Conservation (phyloP, 257 asterid genomes). For the Oldenlandia corymbosa region DNA sequence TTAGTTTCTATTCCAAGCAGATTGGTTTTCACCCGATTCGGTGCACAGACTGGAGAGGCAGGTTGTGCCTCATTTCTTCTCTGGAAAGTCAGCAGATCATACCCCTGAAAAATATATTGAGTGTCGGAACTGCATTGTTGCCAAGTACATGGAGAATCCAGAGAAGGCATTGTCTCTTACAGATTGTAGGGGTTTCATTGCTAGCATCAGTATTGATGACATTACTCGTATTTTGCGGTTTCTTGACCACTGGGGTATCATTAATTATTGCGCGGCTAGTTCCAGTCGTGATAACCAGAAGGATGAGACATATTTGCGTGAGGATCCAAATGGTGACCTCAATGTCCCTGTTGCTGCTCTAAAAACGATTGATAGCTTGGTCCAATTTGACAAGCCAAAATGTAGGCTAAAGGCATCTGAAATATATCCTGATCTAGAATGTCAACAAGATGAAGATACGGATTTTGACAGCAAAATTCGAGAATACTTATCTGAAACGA, state of each 20-base stretch:
- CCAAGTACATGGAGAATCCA: conserved; percentile 88
- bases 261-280: conserved; percentile 78
- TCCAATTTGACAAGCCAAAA: conserved; percentile 88
- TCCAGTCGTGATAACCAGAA: conserved; percentile 43
- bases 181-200: conserved; percentile 62
- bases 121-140: conserved; percentile 75
- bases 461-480: conserved; percentile 69
- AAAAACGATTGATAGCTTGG: conserved; percentile 86
- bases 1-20: conserved; percentile 40
- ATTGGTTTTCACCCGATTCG: conserved; percentile 91
- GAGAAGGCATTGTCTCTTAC: conserved; percentile 57
- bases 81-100: conserved; percentile 82
- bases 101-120: conserved; percentile 94
- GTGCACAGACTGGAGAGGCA: conserved; percentile 99
- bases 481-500: conserved; percentile 63
- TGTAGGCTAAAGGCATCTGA: conserved; percentile 71
- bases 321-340: conserved; percentile 75
- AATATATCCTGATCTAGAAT: conserved; percentile 67
- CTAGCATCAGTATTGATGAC: conserved; percentile 65
- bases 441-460: conserved; percentile 37
- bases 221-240: conserved; percentile 71
- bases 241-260: conserved; percentile 98
- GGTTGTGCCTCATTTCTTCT: conserved; percentile 98
- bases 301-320: conserved; percentile 55
- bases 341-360: conserved; percentile 77